Evolutionary conservation across 2,329 filamentous ascomycete genomes (phyloP), one percentile per base, ranked within the genome.

Genomic region (Aureobasidium uvarum): DNA sequence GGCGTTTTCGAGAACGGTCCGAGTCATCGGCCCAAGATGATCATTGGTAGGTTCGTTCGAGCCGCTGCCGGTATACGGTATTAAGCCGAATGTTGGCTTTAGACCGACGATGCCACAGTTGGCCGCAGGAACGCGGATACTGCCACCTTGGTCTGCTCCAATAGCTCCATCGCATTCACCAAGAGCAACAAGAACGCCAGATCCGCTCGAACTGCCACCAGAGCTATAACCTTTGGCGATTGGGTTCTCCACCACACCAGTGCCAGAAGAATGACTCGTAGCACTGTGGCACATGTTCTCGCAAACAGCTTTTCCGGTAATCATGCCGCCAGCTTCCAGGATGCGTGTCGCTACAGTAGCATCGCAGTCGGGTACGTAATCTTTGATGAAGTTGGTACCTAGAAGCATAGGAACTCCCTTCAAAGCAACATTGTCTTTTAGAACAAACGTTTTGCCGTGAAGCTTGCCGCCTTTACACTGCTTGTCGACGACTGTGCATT

Each of bases 381-480:
- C 71, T 1, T 72, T 69, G 43, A 67, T 63, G 25, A 65, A 60
- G 18, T 72, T 73, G 7, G 78, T 80, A 5, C 81, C 81, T 13
- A 80, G 72, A 3, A 78, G 77, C 28, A 78, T 75, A 10, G 79
- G 79, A 39, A 83, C 74, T 3, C 76, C 78, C 0, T 75, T 78
- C 5, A 83, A 73, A 2, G 77, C 76, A 18, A 83, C 77, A 66
- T 81, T 82, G 70, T 82, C 81, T 68, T 83, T 83, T 56, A 83
- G 69, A 3, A 74, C 78, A 13, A 82, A 66, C 3, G 71, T 77
- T 52, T 67, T 69, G 25, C 73, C 75, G 8, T 38, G 33, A 7
- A 83, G 73, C 28, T 77, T 69, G 28, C 72, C 70, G 4, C 70
- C 66, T 13, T 71, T 63, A 5, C 66, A 51, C 1, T 68, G 67